Evolutionary conservation across 2,329 filamentous ascomycete genomes (phyloP).

Genomic region (Sclerotinia spermophila): DNA sequence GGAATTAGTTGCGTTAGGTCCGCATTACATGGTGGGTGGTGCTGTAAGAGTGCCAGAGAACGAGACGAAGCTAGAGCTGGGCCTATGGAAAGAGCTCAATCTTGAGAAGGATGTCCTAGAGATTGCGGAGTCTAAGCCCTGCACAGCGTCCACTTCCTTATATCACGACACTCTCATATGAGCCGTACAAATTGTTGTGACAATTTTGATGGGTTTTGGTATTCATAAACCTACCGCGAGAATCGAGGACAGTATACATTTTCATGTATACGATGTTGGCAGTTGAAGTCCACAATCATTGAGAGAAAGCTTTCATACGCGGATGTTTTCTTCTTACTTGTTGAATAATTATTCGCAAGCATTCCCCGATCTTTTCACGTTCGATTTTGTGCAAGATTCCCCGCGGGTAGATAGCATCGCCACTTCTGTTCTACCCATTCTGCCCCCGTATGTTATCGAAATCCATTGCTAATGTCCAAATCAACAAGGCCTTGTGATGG

Average conservation of each 20-base stretch:
- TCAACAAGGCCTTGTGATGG: background rate
- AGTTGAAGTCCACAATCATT: background rate
- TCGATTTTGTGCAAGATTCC: background rate
- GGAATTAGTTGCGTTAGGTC: constrained; percentile 32
- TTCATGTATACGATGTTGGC: background rate
- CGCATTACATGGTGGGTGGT: constrained; percentile 34
- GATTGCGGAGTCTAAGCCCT: constrained; percentile 24
- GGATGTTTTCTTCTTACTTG: background rate
- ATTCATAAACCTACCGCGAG: background rate
- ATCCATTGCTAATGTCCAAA: background rate
- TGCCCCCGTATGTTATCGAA: background rate
- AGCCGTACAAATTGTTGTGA: too few relatives aligned
- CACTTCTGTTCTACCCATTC: background rate
- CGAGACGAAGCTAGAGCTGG: constrained; percentile 17
- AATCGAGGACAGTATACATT: background rate
- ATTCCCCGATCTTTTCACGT: background rate
- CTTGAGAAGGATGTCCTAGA: constrained; percentile 30
- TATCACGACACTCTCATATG: background rate
- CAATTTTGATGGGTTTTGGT: background rate
- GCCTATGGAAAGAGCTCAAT: constrained; percentile 26
- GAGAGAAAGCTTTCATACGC: background rate
- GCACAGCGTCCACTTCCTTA: background rate
- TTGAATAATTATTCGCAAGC: background rate
- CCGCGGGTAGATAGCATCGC: background rate
- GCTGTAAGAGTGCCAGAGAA: constrained; percentile 24